A percentile compares a stretch with the other conserved stretches of the same genome.
phyloP scores from a whole-genome alignment of 495 filamentous ascomycete genomes.

The Talaromyces wortmannii region DNA sequence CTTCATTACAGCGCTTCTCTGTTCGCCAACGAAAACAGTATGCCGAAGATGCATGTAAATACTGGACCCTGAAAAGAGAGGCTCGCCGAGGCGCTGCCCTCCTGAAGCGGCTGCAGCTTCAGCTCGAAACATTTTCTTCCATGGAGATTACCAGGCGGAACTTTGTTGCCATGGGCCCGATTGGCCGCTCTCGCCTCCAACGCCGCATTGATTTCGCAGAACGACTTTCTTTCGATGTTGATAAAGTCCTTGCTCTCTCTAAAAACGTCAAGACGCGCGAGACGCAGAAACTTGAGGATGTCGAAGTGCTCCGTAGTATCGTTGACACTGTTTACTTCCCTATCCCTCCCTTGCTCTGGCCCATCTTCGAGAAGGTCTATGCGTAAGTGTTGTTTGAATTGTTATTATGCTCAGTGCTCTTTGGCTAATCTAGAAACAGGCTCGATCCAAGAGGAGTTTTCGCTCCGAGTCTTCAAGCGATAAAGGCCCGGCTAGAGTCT shows the following conservation, averaged over 20 bases:
- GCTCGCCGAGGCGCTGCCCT: constrained; percentile 84
- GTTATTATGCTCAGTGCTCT: background rate
- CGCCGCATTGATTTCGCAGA: constrained; percentile 85
- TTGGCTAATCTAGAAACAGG: constrained; percentile 42
- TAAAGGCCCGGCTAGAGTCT: constrained; percentile 60
- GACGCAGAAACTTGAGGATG: constrained; percentile 63
- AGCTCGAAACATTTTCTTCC: constrained; percentile 82
- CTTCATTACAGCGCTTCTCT: constrained; percentile 68
- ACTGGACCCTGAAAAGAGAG: constrained; percentile 97
- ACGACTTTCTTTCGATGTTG: constrained; percentile 66
- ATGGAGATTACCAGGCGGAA: constrained; percentile 94
- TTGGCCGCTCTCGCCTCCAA: constrained; percentile 68
- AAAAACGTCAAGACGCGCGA: constrained; percentile 67
- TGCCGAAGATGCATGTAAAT: constrained; percentile 85
- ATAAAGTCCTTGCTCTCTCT: constrained; percentile 61
- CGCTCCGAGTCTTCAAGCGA: constrained; percentile 50
- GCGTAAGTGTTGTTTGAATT: constrained; percentile 42
- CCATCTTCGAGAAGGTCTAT: constrained; percentile 73
- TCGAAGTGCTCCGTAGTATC: constrained; percentile 64
- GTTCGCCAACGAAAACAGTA: constrained; percentile 86
- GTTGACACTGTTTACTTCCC: constrained; percentile 90
- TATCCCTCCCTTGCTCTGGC: constrained; percentile 66
- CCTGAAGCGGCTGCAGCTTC: constrained; percentile 85
- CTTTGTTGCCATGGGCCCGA: constrained; percentile 84
- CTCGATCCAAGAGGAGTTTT: constrained; percentile 70